phyloP scores from a whole-genome alignment of 2,329 filamentous ascomycete genomes.

The Amauroascus verrucosus region DNA sequence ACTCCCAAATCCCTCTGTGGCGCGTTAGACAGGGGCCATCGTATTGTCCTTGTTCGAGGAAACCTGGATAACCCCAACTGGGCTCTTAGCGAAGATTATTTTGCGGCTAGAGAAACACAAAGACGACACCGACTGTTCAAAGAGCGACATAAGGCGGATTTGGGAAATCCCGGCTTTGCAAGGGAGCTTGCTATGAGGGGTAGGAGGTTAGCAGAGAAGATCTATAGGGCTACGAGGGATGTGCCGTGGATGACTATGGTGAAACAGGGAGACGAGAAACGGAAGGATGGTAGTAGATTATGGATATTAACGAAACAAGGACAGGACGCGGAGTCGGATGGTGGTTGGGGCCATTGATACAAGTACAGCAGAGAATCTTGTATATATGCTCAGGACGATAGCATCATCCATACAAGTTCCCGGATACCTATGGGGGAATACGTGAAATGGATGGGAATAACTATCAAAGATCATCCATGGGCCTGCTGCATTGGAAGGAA shows the following conservation, averaged over 20 bases:
- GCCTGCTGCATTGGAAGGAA: too few relatives aligned
- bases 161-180: neutral
- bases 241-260: constrained; percentile 34
- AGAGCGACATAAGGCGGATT: constrained; percentile 19
- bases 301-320: constrained; percentile 35
- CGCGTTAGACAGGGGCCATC: constrained; percentile 27
- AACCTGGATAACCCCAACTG: constrained; percentile 37
- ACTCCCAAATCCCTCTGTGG: constrained; percentile 23
- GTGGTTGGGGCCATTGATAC: too few relatives aligned
- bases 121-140: constrained; percentile 24
- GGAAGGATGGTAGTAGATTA: constrained; percentile 14
- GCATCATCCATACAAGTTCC: too few relatives aligned
- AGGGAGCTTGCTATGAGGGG: neutral
- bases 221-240: constrained; percentile 27
- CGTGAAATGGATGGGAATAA: too few relatives aligned
- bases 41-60: constrained; percentile 42
- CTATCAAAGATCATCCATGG: too few relatives aligned
- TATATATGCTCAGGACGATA: too few relatives aligned
- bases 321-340: constrained; percentile 23
- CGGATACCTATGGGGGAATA: too few relatives aligned
- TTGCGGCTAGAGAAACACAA: constrained; percentile 31
- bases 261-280: constrained; percentile 16
- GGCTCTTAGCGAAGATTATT: constrained; percentile 37
- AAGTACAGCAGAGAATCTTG: too few relatives aligned
- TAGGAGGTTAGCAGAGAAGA: constrained; percentile 19